Base-by-base conservation (phyloP, 305 asterid genomes). In the Plantago rigida region DNA sequence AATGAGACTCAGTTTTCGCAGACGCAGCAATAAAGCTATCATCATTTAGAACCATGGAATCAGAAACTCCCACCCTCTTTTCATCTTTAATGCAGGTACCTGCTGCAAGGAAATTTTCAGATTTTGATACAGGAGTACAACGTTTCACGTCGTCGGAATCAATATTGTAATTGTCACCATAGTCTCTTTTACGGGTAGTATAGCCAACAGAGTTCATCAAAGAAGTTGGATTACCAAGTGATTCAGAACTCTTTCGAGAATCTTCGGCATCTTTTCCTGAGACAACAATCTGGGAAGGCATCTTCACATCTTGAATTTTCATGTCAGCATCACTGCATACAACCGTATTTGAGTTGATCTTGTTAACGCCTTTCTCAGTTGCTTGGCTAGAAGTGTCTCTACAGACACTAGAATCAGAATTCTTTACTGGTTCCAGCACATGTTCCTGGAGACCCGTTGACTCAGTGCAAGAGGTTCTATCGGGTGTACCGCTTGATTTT, bases 81-180 rank as follows among this genome's bases (percentile, higher is more conserved):
- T 59, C 79, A 49, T 65, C 74, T 47, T 56, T 58, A 64, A 51
- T 17, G 71, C 61, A 58, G 31, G 72, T 68, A 60, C 77, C 81
- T 47, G 81, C 68, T n/a, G 65, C 41, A 73, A 76, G 55, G 63
- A 73, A 63, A 66, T 63, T 69, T 61, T 67, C 65, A 70, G 55
- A 36, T 70, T 68, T 73, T 28, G 69, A 56, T 45, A 56, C 56
- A 45, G 48, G 57, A 57, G 36, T 50, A 51, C 67, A 29, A 13
- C 41, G 58, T 55, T 63, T 55, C 34, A 59, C 68, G 39, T 60
- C 64, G 67, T 13, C 66, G 8, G 71, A 76, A 47, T 58, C 46
- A 71, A 67, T 60, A 41, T 14, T 64, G 62, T 66, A 72, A 69
- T 61, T 62, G 66, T 63, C 76, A 62, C 19, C 75, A 58, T n/a